Conservation (phyloP, 2,329 filamentous ascomycete species). For the Pseudocercospora crystallina region DNA sequence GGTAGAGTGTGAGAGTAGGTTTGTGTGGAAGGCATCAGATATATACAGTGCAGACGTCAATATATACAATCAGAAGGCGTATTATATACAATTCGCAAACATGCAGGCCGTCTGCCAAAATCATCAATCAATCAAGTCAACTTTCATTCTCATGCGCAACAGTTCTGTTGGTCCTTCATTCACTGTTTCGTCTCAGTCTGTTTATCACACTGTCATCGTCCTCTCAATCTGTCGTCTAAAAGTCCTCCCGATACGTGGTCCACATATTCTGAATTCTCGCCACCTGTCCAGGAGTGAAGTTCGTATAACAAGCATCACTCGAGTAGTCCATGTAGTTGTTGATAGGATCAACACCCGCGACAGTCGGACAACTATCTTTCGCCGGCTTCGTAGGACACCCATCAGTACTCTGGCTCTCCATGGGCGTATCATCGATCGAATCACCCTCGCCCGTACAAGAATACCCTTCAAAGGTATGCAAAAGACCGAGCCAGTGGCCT, state of each 20-base stretch:
- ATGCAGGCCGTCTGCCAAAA: too few species aligned
- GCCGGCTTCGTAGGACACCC: slow-evolving; percentile 52
- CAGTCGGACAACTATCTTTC: slow-evolving; percentile 54
- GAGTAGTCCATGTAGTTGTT: slow-evolving; percentile 64
- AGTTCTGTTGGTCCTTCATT: too few species aligned
- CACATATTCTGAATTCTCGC: slow-evolving; percentile 55
- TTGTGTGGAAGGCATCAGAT: too few species aligned
- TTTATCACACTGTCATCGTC: background rate
- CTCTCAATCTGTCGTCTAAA: background rate
- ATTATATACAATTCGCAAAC: slow-evolving; percentile 2
- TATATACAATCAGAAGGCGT: slow-evolving; percentile 7
- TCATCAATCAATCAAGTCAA: too few species aligned
- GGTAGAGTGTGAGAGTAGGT: too few species aligned
- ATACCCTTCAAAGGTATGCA: slow-evolving; percentile 50
- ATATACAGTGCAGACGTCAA: background rate
- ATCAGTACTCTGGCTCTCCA: slow-evolving; percentile 48
- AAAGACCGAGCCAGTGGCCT: slow-evolving; percentile 49
- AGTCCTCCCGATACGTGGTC: slow-evolving; percentile 42
- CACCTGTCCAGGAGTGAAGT: slow-evolving; percentile 53
- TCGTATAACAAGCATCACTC: slow-evolving; percentile 55
- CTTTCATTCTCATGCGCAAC: too few species aligned
- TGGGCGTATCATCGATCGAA: slow-evolving; percentile 46
- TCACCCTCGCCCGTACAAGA: slow-evolving; percentile 46
- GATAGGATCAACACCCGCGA: slow-evolving; percentile 51
- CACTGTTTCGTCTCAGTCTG: too few species aligned